Evolutionary conservation across 164 flowering plant species (phyloP).

Genomic region (Stephania cephalantha): DNA sequence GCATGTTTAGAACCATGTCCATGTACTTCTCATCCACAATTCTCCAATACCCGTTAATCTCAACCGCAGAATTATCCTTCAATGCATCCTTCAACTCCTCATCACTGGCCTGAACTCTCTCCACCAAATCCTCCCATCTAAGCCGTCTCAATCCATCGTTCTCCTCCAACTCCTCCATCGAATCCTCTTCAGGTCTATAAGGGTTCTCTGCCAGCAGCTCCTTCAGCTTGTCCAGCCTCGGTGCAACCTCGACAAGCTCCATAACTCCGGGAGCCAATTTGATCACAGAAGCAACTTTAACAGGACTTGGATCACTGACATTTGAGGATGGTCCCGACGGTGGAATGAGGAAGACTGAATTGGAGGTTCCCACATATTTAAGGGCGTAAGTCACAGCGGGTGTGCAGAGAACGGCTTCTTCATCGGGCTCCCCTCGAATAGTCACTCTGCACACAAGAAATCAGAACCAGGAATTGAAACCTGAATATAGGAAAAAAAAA

Average conservation of each 20-base stretch:
- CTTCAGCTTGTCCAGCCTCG: constrained; percentile 68
- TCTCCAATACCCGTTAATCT: constrained; percentile 87
- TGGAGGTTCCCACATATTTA: constrained; percentile 82
- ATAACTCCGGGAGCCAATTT: constrained; percentile 68
- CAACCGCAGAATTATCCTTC: constrained; percentile 60
- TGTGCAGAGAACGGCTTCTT: constrained; percentile 92
- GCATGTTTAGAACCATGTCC: constrained; percentile 43
- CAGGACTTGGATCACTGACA: not conserved
- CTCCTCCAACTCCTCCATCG: constrained; percentile 23
- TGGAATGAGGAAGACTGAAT: constrained; percentile 75
- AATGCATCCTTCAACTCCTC: constrained; percentile 62
- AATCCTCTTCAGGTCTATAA: constrained; percentile 37
- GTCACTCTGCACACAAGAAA: constrained; percentile 35
- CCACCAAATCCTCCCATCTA: constrained; percentile 67
- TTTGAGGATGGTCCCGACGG: constrained; percentile 27
- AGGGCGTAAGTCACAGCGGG: constrained; percentile 66
- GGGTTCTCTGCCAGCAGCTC: constrained; percentile 48
- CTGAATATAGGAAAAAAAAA: not conserved
- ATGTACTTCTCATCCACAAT: constrained; percentile 63
- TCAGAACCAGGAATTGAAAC: not conserved
- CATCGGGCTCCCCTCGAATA: constrained; percentile 68
- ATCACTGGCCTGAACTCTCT: constrained; percentile 80
- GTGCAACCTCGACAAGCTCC: constrained; percentile 84
- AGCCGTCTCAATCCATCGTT: constrained; percentile 30
- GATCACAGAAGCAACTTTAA: constrained; percentile 36